Percentiles rank a stretch among this genome's conserved stretches.
phyloP scores from a whole-genome alignment of 208 protist species.

The Porcisia hertigi region DNA sequence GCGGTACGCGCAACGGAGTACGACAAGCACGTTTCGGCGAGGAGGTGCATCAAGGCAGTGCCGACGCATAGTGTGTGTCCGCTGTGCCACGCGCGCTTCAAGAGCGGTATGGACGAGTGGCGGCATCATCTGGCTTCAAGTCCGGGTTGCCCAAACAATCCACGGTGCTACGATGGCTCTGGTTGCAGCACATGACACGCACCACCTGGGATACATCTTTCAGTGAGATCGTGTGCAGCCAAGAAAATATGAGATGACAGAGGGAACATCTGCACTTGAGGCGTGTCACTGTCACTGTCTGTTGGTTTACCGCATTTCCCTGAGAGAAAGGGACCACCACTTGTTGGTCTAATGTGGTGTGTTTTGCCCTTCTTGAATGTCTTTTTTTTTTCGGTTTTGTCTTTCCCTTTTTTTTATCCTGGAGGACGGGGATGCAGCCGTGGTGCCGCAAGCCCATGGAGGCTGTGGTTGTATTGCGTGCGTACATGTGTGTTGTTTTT shows the following conservation, averaged over 20 bases:
- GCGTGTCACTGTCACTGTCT: not conserved
- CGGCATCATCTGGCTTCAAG: slow-evolving; percentile 67
- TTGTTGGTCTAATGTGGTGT: not conserved
- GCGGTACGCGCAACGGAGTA: slow-evolving; percentile 81
- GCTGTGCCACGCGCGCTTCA: slow-evolving; percentile 83
- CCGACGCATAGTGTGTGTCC: slow-evolving; percentile 79
- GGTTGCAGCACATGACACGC: slow-evolving; percentile 24
- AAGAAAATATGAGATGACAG: not conserved
- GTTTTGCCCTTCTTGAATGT: not conserved
- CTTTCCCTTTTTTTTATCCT: not conserved
- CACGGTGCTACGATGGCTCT: slow-evolving; percentile 75
- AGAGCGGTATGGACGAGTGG: slow-evolving; percentile 72
- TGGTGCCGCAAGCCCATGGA: not conserved
- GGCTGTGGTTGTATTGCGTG: not conserved
- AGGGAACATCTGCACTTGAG: not conserved
- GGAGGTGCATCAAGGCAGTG: slow-evolving; percentile 73
- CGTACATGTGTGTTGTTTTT: not conserved
- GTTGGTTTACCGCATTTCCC: not conserved
- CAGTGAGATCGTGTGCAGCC: not conserved
- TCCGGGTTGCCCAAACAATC: slow-evolving; percentile 89
- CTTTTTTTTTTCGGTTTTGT: not conserved
- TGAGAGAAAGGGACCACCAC: not conserved
- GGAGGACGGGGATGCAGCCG: not conserved
- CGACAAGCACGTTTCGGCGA: slow-evolving; percentile 64
- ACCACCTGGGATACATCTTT: not conserved